Evolutionary conservation across 208 protist species (phyloP), one percentile per base, ranked within the genome.

Genomic region (Trypanosoma mega): DNA sequence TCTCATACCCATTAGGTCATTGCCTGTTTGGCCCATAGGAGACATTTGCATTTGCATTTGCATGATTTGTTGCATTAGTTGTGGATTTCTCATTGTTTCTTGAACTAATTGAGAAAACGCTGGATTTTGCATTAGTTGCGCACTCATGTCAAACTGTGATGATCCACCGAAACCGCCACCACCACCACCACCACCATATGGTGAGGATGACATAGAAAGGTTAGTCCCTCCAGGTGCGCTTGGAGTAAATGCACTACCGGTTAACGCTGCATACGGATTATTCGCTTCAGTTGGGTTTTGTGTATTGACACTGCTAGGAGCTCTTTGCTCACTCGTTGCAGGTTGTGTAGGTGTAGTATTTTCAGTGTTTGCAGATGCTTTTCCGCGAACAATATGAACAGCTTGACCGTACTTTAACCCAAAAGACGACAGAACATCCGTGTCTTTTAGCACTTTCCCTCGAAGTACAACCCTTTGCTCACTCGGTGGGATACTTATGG

Each of bases 401-500:
- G 85, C 85, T 50, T 76, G 83, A 1, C 87, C 92, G 34, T 84
- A 56, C 49, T 89, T 80, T 60, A 97, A 74, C 9, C 92, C 92
- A 12, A 85, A 49, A 26, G 67, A 76, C 39, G 81, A 82, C 20
- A 97, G 76, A 37, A 90, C 49, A 43, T 85, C 74, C 3, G 68
- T 72, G 62, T 95, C 87, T 50, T 97, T 97, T 27, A 97, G 56
- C 14, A 97, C 85, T 49, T 92, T 93, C 0, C 88, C 92, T 7
- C 76, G 67, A 5, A 92, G 54, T 48, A 97, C 87, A 36, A 94
- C 57, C 11, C 92, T 76, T 65, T 97, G 92, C 43, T 93, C 82
- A 41, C 85, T 81, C 11, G 70, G 74, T 36, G 92, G 85, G 55
- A 95, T 92, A 12, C 81, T 72, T 27, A 90, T 63, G 5, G 51